Base-by-base conservation (phyloP, 2,329 filamentous ascomycete species). In the Xylariaceae sp. region DNA sequence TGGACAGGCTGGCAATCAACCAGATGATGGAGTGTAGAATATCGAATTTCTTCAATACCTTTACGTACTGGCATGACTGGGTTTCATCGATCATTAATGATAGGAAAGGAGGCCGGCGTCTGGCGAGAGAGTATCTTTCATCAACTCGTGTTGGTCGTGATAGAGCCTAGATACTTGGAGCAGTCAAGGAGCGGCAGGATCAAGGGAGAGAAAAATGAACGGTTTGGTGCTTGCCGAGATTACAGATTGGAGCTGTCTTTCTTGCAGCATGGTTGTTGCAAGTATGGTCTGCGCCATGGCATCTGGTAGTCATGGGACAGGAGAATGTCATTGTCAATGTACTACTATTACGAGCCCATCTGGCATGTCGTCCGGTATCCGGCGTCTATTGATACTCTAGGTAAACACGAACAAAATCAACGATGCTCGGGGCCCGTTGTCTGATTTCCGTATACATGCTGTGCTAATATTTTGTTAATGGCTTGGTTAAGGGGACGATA, bases 61-160 rank as follows among this genome's bases (percentile, higher is more conserved):
- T 59, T 48, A 60, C 49, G 44, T 53, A 56, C 56, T 47, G 46
- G 52, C 54, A 61, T 52, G 58, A 64, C 57, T 52, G 52, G 54
- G 59, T 58, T 63, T 61, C 49, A 55, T 57, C 51, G 57, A 57
- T 61, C 60, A 56, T 59, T 65, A 51, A 65, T 59, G 64, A 62
- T 57, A 60, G 65, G 67, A 61, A 61, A 64, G 59, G 65, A 58
- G 60, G 57, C 52, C 53, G 68, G 68, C 67, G 68, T 71, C 70
- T 62, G 60, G 61, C 59, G 61, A 61, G 61, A 54, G 51, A 48
- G 48, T 52, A 56, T 54, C 54, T 57, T 65, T 63, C 49, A 51
- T 63, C 50, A 51, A 59, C 52, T 62, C 60, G 48, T 60, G 60
- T 57, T 61, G 54, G 49, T 40, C 59, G 59, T 60, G 53, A 62